Conservation (phyloP, 768 basidiomycete species). For the Pleurotus cornucopiae region DNA sequence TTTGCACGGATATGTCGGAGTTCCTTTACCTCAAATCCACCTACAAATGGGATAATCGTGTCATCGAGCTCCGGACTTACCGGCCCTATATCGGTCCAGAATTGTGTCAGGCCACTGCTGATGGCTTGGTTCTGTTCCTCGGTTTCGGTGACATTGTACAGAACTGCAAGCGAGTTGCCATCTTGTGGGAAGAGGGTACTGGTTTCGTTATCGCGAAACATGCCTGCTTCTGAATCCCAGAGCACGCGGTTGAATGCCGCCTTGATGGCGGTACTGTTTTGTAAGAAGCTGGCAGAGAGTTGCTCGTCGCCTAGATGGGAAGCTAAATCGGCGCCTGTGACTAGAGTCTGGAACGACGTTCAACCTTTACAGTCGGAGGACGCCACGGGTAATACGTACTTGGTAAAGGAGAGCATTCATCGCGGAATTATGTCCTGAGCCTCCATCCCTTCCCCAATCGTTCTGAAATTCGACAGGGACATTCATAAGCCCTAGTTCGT, state of each 20-base stretch:
- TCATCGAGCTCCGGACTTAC: constrained; percentile 46
- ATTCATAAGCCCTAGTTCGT: constrained; percentile 33
- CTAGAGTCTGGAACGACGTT: constrained; percentile 20
- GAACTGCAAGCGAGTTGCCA: constrained; percentile 43
- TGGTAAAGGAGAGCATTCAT: constrained; percentile 42
- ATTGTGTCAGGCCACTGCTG: constrained; percentile 37
- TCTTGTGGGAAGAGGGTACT: constrained; percentile 42
- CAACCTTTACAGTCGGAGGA: background rate
- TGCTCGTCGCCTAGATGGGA: constrained; percentile 18
- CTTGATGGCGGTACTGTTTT: constrained; percentile 36
- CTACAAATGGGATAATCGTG: constrained; percentile 49
- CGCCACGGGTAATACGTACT: constrained; percentile 17
- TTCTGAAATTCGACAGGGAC: constrained; percentile 35
- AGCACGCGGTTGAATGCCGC: constrained; percentile 34
- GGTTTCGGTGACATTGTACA: constrained; percentile 40
- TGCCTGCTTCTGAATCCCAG: constrained; percentile 37
- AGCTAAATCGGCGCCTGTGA: constrained; percentile 33
- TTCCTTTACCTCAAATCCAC: constrained; percentile 39
- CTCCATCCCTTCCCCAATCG: constrained; percentile 46
- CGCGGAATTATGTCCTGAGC: constrained; percentile 42
- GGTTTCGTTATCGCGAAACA: constrained; percentile 45
- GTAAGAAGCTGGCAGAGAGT: constrained; percentile 21
- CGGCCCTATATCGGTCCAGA: constrained; percentile 47
- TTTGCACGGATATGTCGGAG: too few species aligned
- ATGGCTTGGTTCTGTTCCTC: constrained; percentile 34